Evolutionary conservation across 2,329 filamentous ascomycete genomes (phyloP), one percentile per base, ranked within the genome.

Genomic region (Pyrenochaeta sp.): DNA sequence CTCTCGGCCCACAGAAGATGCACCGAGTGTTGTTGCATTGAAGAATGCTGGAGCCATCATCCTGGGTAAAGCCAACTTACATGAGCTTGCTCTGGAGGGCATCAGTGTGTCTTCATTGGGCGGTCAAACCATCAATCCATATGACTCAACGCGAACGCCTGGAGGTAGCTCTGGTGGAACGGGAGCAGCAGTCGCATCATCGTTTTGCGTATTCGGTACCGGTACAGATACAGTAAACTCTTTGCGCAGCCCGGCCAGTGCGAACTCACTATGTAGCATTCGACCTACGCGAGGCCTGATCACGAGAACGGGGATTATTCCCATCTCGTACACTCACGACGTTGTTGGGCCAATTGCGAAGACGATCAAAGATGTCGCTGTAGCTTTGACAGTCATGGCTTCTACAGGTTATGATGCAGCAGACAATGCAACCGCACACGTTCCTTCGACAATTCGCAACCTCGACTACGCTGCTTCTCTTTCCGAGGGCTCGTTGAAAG

Each of bases 121-220:
- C 11, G 87, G 87, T 0, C 87, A 90, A 70, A 88, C 86, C 0
- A 68, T 84, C 55, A 89, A 89, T 67, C 86, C 87, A 0, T 90
- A 91, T 60, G 87, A 90, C 67, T 69, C 77, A 1, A 80, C 79
- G 0, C 82, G 89, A n/a, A 89, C 87, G 0, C 86, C 87, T 0
- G 87, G 87, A 3, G 87, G 87, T 1, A 86, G 83, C 39, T 87
- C 84, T 27, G 86, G 86, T 10, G 87, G 87, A 0, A 86, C 84
- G 0, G 86, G 84, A 0, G 85, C 85, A 0, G 85, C 84, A 0
- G 76, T 89, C 23, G 85, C 83, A 12, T 77, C 81, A 2, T 84
- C 81, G 18, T 81, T 89, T 50, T 83, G 82, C 1, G 78, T 89
- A 0, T 77, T 86, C 2, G 85, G 82, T 0, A 83, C 83, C 9